Evolutionary conservation across 1,284 basidiomycete genomes (phyloP).

Genomic region (Agaricales sp.): DNA sequence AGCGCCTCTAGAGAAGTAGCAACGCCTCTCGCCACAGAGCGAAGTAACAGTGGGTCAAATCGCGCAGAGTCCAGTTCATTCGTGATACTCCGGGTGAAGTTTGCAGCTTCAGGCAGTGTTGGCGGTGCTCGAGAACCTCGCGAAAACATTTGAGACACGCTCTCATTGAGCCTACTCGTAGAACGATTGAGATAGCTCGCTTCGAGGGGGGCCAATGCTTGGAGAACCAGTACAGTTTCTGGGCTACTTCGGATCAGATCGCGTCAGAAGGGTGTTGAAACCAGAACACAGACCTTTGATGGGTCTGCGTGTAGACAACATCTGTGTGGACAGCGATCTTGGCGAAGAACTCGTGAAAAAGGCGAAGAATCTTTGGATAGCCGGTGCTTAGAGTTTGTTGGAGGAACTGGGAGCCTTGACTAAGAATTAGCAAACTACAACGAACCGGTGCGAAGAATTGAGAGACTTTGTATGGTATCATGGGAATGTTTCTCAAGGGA

Average conservation of each 20-base stretch:
- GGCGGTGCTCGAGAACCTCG: constrained; percentile 62
- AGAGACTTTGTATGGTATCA: constrained; percentile 65
- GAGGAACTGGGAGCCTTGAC: constrained; percentile 67
- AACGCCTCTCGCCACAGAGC: constrained; percentile 67
- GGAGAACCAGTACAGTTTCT: constrained; percentile 82
- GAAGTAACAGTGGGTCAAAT: constrained; percentile 84
- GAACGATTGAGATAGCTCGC: constrained; percentile 79
- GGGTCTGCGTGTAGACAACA: constrained; percentile 72
- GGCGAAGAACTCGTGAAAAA: constrained; percentile 94
- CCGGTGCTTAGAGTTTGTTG: constrained; percentile 80
- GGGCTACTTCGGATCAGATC: constrained; percentile 42
- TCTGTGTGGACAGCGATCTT: constrained; percentile 93
- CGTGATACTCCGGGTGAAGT: constrained; percentile 64
- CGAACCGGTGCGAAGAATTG: constrained; percentile 2
- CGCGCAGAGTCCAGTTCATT: constrained; percentile 91
- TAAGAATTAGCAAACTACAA: constrained; percentile 1
- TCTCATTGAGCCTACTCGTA: constrained; percentile 71
- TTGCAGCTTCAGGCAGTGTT: constrained; percentile 64
- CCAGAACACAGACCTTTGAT: constrained; percentile 60
- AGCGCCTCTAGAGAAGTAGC: constrained; percentile 59
- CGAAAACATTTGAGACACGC: constrained; percentile 62
- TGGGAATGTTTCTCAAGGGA: constrained; percentile 74
- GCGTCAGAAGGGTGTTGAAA: constrained; percentile 1
- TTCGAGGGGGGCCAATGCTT: constrained; percentile 77
- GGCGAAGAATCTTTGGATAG: constrained; percentile 77